phyloP scores from a whole-genome alignment of 1,284 basidiomycete species.

The Omphalotus olearius region DNA sequence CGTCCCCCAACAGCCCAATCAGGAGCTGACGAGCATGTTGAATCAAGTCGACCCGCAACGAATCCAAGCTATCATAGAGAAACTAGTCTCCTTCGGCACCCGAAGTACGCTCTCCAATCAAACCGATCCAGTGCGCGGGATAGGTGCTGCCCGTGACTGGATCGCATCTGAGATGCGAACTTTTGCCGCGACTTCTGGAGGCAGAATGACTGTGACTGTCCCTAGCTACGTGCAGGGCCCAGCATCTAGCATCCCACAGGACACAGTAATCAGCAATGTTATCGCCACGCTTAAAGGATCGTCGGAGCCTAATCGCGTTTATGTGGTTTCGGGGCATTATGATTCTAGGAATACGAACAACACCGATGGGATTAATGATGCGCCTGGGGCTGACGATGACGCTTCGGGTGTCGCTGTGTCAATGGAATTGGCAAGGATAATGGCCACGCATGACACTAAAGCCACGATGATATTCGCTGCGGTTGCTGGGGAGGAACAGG shows the following conservation, averaged over 20 bases:
- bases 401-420: slow-evolving; percentile 50
- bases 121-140: slow-evolving; percentile 45
- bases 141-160: slow-evolving; percentile 54
- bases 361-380: slow-evolving; percentile 28
- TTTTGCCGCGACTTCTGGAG: slow-evolving; percentile 38
- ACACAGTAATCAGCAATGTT: slow-evolving; percentile 46
- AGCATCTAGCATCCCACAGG: slow-evolving; percentile 30
- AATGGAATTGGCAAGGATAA: slow-evolving; percentile 45
- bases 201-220: slow-evolving; percentile 42
- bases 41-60: slow-evolving; percentile 39
- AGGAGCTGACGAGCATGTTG: slow-evolving; percentile 40
- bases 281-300: slow-evolving; percentile 45
- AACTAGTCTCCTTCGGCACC: slow-evolving; percentile 52
- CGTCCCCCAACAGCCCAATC: slow-evolving; percentile 36
- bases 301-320: slow-evolving; percentile 44
- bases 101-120: slow-evolving; percentile 48
- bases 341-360: slow-evolving; percentile 32
- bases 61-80: slow-evolving; percentile 41
- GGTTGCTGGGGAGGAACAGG: slow-evolving; percentile 44
- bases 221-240: slow-evolving; percentile 42
- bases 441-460: slow-evolving; percentile 38
- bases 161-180: slow-evolving; percentile 41
- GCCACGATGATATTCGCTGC: slow-evolving; percentile 51
- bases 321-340: slow-evolving; percentile 51
- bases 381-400: slow-evolving; percentile 47